Base-by-base conservation (phyloP, 1,284 basidiomycete genomes). In the Puccinia triticina region DNA sequence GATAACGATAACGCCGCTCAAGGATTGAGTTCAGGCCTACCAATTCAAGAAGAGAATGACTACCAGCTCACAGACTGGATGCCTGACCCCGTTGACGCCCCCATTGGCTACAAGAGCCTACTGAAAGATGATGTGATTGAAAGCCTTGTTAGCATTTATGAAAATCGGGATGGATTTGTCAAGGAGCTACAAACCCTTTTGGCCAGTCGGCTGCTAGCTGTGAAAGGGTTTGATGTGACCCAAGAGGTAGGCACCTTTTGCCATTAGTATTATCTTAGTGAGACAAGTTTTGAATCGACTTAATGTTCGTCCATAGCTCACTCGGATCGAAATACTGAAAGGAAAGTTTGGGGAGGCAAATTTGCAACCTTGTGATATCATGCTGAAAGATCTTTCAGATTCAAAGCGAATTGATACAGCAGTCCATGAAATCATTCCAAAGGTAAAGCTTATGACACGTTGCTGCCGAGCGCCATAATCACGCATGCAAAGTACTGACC, bases 371-470 rank as follows among this genome's bases (percentile, higher is more conserved):
- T 96, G 95, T 89, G 95, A 98, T 86, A 94, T 98, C 83, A 98
- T 98, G 95, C 88, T 98, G 85, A 93, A 92, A 85, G 95, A 98
- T 87, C 93, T 98, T 91, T 92, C 93, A 8, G 95, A 97, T 86
- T 96, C 95, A 59, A 93, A 92, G 85, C 90, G 94, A 57, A 93
- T 92, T 76, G 93, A 98, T 86, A 90, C 91, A 40, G 92, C 93
- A 86, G 91, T 97, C 5, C 94, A 96, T 85, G 90, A 91, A 0
- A 91, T 93, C 85, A 90, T 90, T 75, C 83, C 72, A 37, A 40
- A 88, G 71, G 93, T 93, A 84, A 84, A 90, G 87, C 77, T 14
- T 8, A n/a, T 61, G 14, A 18, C n/a, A 43, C 12, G 2, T 43
- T 46, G 43, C 66, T 69, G 18, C 11, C 1, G 5, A 59, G 14